Evolutionary conservation across 1,139 yeast genomes (phyloP), one percentile per base, ranked within the genome.

Genomic region (Nakaseomyces sp.): DNA sequence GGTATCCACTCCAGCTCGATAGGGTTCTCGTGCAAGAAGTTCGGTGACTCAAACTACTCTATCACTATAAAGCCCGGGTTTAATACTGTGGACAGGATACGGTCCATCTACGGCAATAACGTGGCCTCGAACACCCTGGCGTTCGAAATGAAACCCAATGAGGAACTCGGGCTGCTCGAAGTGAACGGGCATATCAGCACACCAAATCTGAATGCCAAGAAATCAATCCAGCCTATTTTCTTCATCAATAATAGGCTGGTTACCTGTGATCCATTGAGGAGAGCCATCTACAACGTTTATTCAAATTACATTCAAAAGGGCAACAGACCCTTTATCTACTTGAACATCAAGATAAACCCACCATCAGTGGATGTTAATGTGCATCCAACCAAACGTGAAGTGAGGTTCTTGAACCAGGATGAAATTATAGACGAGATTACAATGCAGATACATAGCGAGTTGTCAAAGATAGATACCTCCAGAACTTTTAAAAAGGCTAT

Each of bases 361-460:
- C 68, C 66, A 28, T 80, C 81, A 47, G 70, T 91, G 12, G 99
- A 91, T 60, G 98, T 91, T 9, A 91, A 91, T 60, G 80, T 93
- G 8, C 98, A 93, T 58, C 99, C 99, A 0, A 91, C 98, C 0
- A 91, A 91, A 56, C 72, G 93, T 44, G 97, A 91, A 56, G 97
- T 93, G 1, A 65, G 95, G 42, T 88, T 93, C 60, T 66, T 91
- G 30, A 65, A 79, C 58, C 97, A 93, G 56, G 94, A 84, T 44
- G 97, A 88, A 57, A 85, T 93, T 18, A 73, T 86, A 6, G 88
- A 81, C 35, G 53, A 61, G 19, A 70, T 91, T 1, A 71, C 81
- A 25, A 61, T 63, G 0, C 57, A 64, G 8, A 60, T 89, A 0
- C 81, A 79, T 45, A 66, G 64, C 3, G 58, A 68, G 1, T 66